Evolutionary conservation across 2,329 filamentous ascomycete species (phyloP).

Genomic region (Claviceps africana): DNA sequence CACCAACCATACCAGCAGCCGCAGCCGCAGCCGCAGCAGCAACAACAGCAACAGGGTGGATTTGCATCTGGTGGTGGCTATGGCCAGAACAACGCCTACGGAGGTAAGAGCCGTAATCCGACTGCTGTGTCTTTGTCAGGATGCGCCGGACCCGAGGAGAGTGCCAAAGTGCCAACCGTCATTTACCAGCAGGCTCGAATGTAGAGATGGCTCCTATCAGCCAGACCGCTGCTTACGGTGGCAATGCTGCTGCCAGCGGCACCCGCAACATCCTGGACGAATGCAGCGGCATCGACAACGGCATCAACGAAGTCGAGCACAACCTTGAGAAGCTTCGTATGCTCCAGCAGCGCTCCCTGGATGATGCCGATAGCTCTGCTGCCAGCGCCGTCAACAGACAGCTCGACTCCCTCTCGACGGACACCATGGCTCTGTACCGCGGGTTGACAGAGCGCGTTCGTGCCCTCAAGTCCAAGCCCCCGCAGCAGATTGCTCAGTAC

Average conservation of each 20-base stretch:
- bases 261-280: slow-evolving; percentile 67
- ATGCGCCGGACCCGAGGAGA: not conserved
- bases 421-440: slow-evolving; percentile 75
- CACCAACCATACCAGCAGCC: not conserved
- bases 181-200: slow-evolving; percentile 24
- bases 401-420: slow-evolving; percentile 58
- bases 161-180: not conserved
- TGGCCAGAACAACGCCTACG: slow-evolving; percentile 15
- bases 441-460: slow-evolving; percentile 67
- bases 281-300: slow-evolving; percentile 65
- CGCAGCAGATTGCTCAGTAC: slow-evolving; percentile 60
- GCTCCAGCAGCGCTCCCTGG: slow-evolving; percentile 57
- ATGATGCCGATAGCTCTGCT: slow-evolving; percentile 57
- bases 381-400: slow-evolving; percentile 52
- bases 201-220: slow-evolving; percentile 60
- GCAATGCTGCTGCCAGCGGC: slow-evolving; percentile 41
- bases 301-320: slow-evolving; percentile 58
- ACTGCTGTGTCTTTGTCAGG: not conserved
- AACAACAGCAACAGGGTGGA: not conserved
- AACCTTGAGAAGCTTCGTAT: slow-evolving; percentile 59
- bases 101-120: slow-evolving; percentile 12
- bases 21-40: not conserved
- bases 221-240: slow-evolving; percentile 28
- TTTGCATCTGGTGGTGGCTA: slow-evolving; percentile 8
- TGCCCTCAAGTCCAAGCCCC: slow-evolving; percentile 67